A percentile compares a stretch with the other conserved stretches of the same genome.
phyloP scores from a whole-genome alignment of 768 basidiomycete genomes.

The Russula compacta region DNA sequence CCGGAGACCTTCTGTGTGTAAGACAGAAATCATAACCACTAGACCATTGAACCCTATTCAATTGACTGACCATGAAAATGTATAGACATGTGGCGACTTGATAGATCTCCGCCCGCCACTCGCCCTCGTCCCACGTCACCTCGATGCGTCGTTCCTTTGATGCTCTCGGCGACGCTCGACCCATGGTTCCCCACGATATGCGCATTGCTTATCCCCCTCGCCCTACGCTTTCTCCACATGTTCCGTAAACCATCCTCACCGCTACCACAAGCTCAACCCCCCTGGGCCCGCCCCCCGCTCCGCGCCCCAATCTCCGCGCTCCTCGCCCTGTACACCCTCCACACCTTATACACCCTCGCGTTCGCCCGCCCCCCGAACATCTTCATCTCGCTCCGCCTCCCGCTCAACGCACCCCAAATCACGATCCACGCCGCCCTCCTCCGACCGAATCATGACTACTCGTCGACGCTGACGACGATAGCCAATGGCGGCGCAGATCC shows the following conservation, averaged over 20 bases:
- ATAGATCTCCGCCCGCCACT: neutral
- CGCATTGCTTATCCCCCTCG: conserved; percentile 2
- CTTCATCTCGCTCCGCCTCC: conserved; percentile 15
- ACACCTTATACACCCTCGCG: conserved; percentile 4
- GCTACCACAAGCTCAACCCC: neutral
- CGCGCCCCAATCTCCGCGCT: conserved; percentile 1
- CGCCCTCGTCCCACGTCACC: too few relatives aligned
- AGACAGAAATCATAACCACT: conserved; percentile 25
- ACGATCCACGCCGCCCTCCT: conserved; percentile 8
- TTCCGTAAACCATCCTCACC: neutral
- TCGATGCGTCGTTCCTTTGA: neutral
- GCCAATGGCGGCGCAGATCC: neutral
- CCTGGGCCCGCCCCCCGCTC: neutral
- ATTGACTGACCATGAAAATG: neutral
- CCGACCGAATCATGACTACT: neutral
- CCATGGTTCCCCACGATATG: conserved; percentile 6
- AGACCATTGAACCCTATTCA: conserved; percentile 21
- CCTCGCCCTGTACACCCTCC: conserved; percentile 15
- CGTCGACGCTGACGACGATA: neutral
- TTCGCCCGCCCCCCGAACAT: conserved; percentile 16
- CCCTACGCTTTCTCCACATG: neutral
- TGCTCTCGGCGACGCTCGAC: neutral
- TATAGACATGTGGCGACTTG: neutral
- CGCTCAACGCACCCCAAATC: conserved; percentile 9
- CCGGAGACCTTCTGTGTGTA: conserved; percentile 24